phyloP scores from a whole-genome alignment of 805 yeast species.

The Wickerhamomyces sydowiorum region DNA sequence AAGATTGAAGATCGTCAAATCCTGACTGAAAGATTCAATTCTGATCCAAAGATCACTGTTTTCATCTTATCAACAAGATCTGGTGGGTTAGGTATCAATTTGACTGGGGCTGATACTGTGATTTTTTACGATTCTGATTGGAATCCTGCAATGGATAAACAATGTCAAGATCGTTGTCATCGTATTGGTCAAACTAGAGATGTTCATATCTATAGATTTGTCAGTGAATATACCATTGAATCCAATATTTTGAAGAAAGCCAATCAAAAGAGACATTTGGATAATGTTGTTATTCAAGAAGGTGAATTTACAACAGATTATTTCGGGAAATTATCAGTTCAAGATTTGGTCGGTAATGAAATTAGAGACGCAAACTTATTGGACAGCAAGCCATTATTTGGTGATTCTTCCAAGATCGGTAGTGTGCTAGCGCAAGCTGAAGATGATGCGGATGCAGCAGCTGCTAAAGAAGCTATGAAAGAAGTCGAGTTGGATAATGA shows the following conservation, averaged over 20 bases:
- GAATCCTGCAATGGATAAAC: constrained; percentile 99
- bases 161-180: constrained; percentile 98
- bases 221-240: constrained; percentile 93
- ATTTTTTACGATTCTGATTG: constrained; percentile 97
- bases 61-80: constrained; percentile 93
- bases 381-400: constrained; percentile 27
- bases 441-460: constrained; percentile 85
- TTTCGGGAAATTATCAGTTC: constrained; percentile 79
- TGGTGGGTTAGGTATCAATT: constrained; percentile 95
- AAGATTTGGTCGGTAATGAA: constrained; percentile 64
- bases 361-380: constrained; percentile 19
- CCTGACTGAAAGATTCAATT: constrained; percentile 86
- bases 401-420: constrained; percentile 37
- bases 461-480: constrained; percentile 83
- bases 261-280: constrained; percentile 88
- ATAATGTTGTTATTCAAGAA: constrained; percentile 92
- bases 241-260: constrained; percentile 92
- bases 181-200: constrained; percentile 98
- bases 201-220: constrained; percentile 94
- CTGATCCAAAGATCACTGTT: constrained; percentile 80
- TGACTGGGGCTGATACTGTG: constrained; percentile 98
- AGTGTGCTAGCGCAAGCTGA: constrained; percentile 85
- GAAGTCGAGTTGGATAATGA: constrained; percentile 82
- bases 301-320: constrained; percentile 98
- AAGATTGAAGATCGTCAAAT: constrained; percentile 95